Base-by-base conservation (phyloP, 2,329 filamentous ascomycete genomes). In the Penicillium sp. region DNA sequence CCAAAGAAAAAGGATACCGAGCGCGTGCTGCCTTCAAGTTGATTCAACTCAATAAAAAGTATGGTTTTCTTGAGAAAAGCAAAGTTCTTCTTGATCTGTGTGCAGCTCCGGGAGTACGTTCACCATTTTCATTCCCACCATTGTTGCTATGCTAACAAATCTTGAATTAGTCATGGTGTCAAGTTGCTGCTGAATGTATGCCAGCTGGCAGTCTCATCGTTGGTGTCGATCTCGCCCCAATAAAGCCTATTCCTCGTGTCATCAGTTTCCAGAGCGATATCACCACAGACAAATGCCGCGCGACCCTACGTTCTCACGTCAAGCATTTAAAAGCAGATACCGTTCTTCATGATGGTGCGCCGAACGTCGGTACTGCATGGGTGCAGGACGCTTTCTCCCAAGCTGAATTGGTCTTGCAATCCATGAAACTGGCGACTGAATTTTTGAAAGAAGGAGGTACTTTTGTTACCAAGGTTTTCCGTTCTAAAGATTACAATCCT, bases 261-360 rank as follows among this genome's bases (percentile, higher is more conserved):
- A 97, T 97, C 65, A 90, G 89, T 62, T 97, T 97, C 77, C 93
- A 97, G 75, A 91, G 89, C 80, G 94, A 99, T 72, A 99, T 99
- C 68, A 99, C 94, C 1, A 96, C 92, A 47, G 92, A 97, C 63
- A 96, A 97, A 74, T 97, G 92, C 71, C 87, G 94, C 62, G 86
- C 91, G 6, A 97, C 90, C 1, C 90, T 99, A 61, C 82, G 91
- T 67, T 83, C 87, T 58, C 92, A 99, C 68, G 77, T 99, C 49
- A 97, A 97, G 77, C 92, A 90, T 11, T 93, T 91, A 89, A 97
- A 97, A 73, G 92, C 90, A 20, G 94, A 99, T 71, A 91, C 89
- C 0, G 94, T 99, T 5, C 80, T 99, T 40, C 94, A 99, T 77
- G 94, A 99, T 71, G 94, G 94, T 75, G 94, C 94, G 1, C 94